Evolutionary conservation across 768 basidiomycete genomes (phyloP).

Genomic region (Kwoniella sp.): DNA sequence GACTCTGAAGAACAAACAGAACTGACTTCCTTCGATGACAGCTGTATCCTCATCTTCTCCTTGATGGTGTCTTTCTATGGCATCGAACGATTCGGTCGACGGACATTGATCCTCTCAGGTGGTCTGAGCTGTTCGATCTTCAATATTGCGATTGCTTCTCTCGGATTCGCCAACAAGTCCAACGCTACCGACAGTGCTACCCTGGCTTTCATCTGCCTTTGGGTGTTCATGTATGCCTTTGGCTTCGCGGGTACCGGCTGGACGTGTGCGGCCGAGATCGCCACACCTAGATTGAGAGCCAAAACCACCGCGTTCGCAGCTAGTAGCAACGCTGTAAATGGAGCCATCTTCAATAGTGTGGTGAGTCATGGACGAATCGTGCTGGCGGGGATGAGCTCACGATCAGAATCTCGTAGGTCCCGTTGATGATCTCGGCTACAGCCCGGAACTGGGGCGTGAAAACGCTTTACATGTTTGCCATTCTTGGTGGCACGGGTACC

Average conservation of each 20-base stretch:
- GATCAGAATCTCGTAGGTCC: conserved; percentile 7
- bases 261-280: conserved; percentile 33
- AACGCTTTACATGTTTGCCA: conserved; percentile 31
- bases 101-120: conserved; percentile 21
- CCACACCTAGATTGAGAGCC: conserved; percentile 28
- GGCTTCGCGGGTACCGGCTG: conserved; percentile 31
- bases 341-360: conserved; percentile 30
- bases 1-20: too few species aligned
- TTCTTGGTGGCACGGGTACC: conserved; percentile 22
- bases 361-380: background rate
- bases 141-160: conserved; percentile 16
- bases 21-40: background rate
- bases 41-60: conserved; percentile 24
- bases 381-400: background rate
- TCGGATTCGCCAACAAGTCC: conserved; percentile 16
- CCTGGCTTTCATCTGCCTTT: conserved; percentile 24
- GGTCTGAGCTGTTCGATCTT: background rate
- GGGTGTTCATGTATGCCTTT: conserved; percentile 24
- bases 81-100: conserved; percentile 32
- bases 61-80: conserved; percentile 31
- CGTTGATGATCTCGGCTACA: conserved; percentile 11
- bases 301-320: conserved; percentile 33
- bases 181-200: conserved; percentile 4
- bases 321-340: conserved; percentile 21
- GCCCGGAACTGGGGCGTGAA: conserved; percentile 33